These are phyloP conservation scores for Paramecium tetraurelia DNA, from an alignment of 73 alveolate genomes.

Conservation along the genomic window DNA sequence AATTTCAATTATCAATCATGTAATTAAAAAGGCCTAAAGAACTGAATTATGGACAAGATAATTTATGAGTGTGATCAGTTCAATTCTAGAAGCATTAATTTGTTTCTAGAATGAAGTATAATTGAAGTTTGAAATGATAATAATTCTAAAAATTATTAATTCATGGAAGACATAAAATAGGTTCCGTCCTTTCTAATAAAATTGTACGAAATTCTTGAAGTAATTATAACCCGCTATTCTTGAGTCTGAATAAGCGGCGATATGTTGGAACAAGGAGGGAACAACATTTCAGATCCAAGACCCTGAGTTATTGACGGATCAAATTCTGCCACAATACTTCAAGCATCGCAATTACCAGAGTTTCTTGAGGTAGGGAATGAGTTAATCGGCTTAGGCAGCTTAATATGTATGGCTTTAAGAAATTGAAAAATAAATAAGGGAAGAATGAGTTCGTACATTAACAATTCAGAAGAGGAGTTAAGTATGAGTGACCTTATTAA, in stretches of 20 bases:
- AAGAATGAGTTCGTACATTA: background rate
- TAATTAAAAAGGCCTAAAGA: no score
- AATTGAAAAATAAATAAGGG: slow-evolving; percentile 5
- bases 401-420: slow-evolving; percentile 45
- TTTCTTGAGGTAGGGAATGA: background rate
- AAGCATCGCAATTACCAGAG: slow-evolving; percentile 6
- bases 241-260: background rate
- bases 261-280: slow-evolving; percentile 33
- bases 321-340: background rate
- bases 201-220: slow-evolving; percentile 6
- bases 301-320: background rate
- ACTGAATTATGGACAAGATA: no score
- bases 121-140: background rate
- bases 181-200: slow-evolving; percentile 28
- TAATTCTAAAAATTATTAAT: background rate
- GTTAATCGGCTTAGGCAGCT: background rate
- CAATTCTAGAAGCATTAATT: background rate
- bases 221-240: background rate
- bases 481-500: background rate
- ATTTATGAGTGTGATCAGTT: no score
- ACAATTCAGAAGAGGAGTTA: background rate
- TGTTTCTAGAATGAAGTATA: background rate
- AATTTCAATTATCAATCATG: no score
- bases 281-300: background rate
- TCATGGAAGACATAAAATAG: background rate